Conservation (phyloP, 495 filamentous ascomycete genomes). For the Xylaria grammica region DNA sequence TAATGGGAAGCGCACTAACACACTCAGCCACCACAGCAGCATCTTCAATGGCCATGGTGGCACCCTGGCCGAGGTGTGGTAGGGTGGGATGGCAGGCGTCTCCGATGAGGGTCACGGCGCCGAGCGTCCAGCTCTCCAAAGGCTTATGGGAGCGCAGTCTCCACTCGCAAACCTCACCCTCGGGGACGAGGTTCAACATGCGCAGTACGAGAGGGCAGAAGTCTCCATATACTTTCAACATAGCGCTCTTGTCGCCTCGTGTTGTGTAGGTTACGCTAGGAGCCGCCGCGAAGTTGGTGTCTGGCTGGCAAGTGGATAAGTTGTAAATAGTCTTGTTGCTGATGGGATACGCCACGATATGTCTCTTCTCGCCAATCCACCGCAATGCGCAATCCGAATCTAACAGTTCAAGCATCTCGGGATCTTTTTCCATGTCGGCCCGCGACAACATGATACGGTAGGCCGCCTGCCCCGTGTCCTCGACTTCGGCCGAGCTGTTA, state of each 20-base stretch:
- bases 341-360: conserved; percentile 86
- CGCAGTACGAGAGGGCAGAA: conserved; percentile 75
- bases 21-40: conserved; percentile 72
- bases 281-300: conserved; percentile 72
- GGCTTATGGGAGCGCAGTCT: conserved; percentile 73
- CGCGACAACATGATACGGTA: conserved; percentile 83
- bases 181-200: conserved; percentile 78
- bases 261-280: conserved; percentile 80
- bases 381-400: conserved; percentile 70
- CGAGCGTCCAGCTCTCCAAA: conserved; percentile 72
- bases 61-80: conserved; percentile 78
- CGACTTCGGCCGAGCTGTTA: conserved; percentile 60
- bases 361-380: conserved; percentile 78
- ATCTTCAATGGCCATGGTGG: conserved; percentile 85
- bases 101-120: conserved; percentile 70
- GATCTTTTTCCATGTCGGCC: conserved; percentile 67
- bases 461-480: conserved; percentile 79
- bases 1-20: conserved; percentile 54
- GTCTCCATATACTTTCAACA: conserved; percentile 70
- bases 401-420: conserved; percentile 70
- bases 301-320: conserved; percentile 75
- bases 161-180: conserved; percentile 83
- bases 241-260: conserved; percentile 67
- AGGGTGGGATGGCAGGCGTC: conserved; percentile 83
- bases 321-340: conserved; percentile 79